Base-by-base conservation (phyloP, 306 rosid species). In the Fragaria ananassa region DNA sequence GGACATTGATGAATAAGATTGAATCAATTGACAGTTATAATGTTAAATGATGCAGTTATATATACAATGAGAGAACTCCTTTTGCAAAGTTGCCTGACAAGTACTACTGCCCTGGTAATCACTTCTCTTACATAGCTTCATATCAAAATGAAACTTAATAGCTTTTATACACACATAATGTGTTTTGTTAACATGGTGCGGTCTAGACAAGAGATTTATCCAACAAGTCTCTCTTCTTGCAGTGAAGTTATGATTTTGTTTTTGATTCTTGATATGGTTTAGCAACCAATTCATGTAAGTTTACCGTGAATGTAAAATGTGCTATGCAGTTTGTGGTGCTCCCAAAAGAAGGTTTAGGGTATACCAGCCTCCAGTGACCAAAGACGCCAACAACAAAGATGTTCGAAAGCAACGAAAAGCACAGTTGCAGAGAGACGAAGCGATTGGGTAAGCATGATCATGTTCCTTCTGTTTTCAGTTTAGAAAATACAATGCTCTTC, bases 271-370 rank as follows among this genome's bases (percentile, higher is more conserved):
- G 15, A 66, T 9, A 18, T n/a, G 70, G 8, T 67, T 67, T 21
- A 37, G 15, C 23, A 15, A 67, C 71, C 31, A 41, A 42, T 10
- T 7, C 50, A 19, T 39, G 63, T 35, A 71, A 35, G 64, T 71
- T 47, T 4, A 61, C 13, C 15, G 27, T 45, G 58, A 9, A 27
- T 61, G 42, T 37, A 23, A 64, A 42, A 4, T 44, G 57, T 41
- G 46, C 25, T 39, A 25, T 83, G 77, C 91, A 94, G 97, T 94
- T 72, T 94, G 98, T 74, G 98, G 97, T 80, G 98, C 98, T 78
- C 95, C 98, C 60, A 94, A 94, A 74, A 56, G 96, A 65, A 87
- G 98, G 80, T 94, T 94, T 80, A 92, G 82, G 82, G 27, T 85
- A 17, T 94, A 94, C 77, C 78, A 83, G 73, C 91, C 94, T 54